Base-by-base conservation (phyloP, 306 rosid species). In the Acacia melanoxylon region DNA sequence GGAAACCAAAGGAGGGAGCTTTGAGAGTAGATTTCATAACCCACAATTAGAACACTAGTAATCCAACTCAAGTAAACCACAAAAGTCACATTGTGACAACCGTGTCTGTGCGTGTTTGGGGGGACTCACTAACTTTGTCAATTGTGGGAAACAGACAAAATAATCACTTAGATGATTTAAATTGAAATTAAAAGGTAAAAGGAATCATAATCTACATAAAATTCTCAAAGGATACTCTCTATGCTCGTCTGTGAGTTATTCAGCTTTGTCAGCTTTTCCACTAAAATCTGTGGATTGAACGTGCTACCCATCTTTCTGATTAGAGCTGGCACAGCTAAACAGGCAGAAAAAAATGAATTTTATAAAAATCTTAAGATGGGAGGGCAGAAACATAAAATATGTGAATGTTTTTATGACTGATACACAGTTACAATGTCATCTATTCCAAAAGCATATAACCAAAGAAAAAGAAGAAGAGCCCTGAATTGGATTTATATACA, bases 261-360 rank as follows among this genome's bases (percentile, higher is more conserved):
- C 88, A 95, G 94, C 94, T 92, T 93, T 81, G 92, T 89, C 58
- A 95, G 94, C 91, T 95, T 95, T 63, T 95, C 99, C 83, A 92
- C 90, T 77, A 95, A 86, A 92, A 95, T 95, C 74, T 95, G 99
- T n/a, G 96, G 91, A 92, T 95, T 95, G 86, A 95, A 95, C 70
- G 98, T 85, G 87, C 96, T 89, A 70, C 98, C 92, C 99, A 95
- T 95, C 85, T 78, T 88, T 90, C 85, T 56, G 80, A 70, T 62
- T 83, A 49, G 65, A 80, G 65, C 59, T 68, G 35, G 79, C 83
- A 78, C 66, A 63, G 78, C 85, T 82, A 65, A 80, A 41, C 81
- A 83, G 82, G 81, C 77, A 84, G 76, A 70, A 80, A 71, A 80
- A 56, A 69, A 73, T 79, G 81, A 74, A 78, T 86, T 82, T 48